Conservation (phyloP, 345 rosid species). For the Gossypium arboreum region DNA sequence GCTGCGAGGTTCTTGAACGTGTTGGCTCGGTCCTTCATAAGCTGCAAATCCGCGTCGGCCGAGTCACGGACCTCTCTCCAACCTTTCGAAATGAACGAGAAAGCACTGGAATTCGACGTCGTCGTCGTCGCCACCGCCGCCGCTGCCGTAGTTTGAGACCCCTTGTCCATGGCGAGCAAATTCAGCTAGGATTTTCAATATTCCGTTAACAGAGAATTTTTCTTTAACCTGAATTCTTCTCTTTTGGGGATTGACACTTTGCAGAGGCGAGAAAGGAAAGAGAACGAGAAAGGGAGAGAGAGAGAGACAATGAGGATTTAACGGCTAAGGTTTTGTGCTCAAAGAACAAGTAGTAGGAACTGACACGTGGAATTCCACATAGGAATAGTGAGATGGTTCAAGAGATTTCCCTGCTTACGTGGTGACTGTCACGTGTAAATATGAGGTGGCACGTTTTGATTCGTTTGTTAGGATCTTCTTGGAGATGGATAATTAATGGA, state of each 20-base stretch:
- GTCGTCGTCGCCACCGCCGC: not conserved
- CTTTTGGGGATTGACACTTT: not conserved
- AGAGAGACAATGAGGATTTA: conserved; percentile 12
- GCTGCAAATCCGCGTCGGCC: conserved; percentile 86
- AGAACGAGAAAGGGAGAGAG: not conserved
- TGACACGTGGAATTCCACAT: conserved; percentile 34
- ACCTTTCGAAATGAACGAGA: conserved; percentile 76
- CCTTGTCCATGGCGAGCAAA: conserved; percentile 41
- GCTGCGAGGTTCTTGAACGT: conserved; percentile 81
- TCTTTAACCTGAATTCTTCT: not conserved
- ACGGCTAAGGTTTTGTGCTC: conserved; percentile 35
- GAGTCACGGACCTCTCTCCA: conserved; percentile 93
- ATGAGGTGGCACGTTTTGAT: conserved; percentile 21
- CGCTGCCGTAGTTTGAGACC: conserved; percentile 30
- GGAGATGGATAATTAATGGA: conserved; percentile 8
- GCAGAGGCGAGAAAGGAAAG: conserved; percentile 11
- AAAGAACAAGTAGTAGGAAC: conserved; percentile 14
- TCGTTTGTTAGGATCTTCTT: conserved; percentile 15
- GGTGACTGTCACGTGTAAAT: conserved; percentile 9
- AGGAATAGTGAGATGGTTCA: conserved; percentile 20
- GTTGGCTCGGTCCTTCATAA: conserved; percentile 80
- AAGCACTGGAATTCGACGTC: conserved; percentile 49
- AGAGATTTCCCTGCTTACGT: conserved; percentile 20
- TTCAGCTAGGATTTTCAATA: conserved; percentile 20
- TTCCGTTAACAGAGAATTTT: not conserved